These are phyloP conservation scores for Daldinia sp. DNA, from an alignment of 2,329 filamentous ascomycete genomes.

Conservation along the genomic window DNA sequence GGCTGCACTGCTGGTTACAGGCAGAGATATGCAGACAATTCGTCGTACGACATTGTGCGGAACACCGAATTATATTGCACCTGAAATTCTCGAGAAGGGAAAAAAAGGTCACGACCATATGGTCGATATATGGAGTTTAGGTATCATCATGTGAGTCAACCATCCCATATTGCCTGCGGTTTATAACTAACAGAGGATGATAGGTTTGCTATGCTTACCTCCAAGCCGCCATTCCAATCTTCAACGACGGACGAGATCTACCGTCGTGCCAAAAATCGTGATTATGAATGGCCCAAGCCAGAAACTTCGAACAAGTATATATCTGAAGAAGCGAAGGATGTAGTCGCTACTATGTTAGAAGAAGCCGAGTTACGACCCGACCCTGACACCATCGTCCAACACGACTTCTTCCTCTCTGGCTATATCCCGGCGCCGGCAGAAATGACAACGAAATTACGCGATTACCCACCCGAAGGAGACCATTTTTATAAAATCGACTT, in stretches of 20 bases:
- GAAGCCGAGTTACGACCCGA: conserved; percentile 80
- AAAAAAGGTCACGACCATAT: conserved; percentile 97
- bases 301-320: conserved; percentile 76
- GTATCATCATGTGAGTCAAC: conserved; percentile 87
- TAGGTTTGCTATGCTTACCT: conserved; percentile 95
- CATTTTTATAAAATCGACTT: conserved; percentile 67
- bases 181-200: conserved; percentile 46
- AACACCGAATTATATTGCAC: conserved; percentile 98
- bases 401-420: conserved; percentile 81
- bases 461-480: conserved; percentile 67
- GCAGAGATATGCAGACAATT: conserved; percentile 86
- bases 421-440: conserved; percentile 75
- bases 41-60: conserved; percentile 94
- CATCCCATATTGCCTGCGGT: background rate
- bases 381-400: conserved; percentile 82
- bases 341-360: conserved; percentile 81
- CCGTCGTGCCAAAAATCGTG: conserved; percentile 74
- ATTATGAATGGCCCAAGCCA: conserved; percentile 82
- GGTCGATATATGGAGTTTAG: conserved; percentile 98
- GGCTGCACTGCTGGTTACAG: conserved; percentile 89
- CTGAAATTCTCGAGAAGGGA: conserved; percentile 93
- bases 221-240: conserved; percentile 96
- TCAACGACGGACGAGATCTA: conserved; percentile 89
- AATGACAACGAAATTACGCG: conserved; percentile 69
- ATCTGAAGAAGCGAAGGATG: conserved; percentile 79